Base-by-base conservation (phyloP, 108 stramenopile genomes). In the Schizochytrium sp. region DNA sequence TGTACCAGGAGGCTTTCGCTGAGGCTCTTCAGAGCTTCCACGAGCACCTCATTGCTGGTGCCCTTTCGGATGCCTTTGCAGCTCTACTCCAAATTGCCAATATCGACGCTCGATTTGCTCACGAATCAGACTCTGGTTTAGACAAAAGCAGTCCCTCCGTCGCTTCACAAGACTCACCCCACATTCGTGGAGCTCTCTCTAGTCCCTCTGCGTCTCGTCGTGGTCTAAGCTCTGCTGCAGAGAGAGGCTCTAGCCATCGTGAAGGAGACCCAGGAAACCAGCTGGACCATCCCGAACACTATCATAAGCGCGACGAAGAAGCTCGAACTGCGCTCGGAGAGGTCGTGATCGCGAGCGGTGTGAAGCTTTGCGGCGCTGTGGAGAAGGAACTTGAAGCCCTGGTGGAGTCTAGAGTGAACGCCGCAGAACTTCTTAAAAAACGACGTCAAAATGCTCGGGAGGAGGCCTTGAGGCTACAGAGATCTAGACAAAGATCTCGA, bases 11-110 rank as follows among this genome's bases (percentile, higher is more conserved):
- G 59, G 59, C 59, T 17, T 60, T 60, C 59, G 59, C 59, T 17
- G 59, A n/a, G 19, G 59, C 59, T 17, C 17, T 60, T 19, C 19
- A n/a, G 59, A 60, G 59, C 59, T 60, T 60, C 59, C 19, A 60
- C 59, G 59, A 60, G 59, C 59, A 60, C 59, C 59, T 60, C 19
- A n/a, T 60, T 17, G n/a, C 19, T n/a, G 59, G 59, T 60, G 19
- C 19, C 19, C 19, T 17, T 17, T 17, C 17, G n/a, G 59, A 60
- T 60, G 59, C 19, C 19, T 60, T 60, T 60, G 59, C 19, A n/a
- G 59, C 59, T 17, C 17, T 60, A 17, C 19, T 60, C 19, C 59
- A 60, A n/a, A 17, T 60, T n/a, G 59, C 59, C 19, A 60, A 60
- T n/a, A 60, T 60, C 19, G 59, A 60, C 19, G 59, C 59, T 60